Conservation (phyloP, 2,329 filamentous ascomycete species). For the Aspergillus candidus region DNA sequence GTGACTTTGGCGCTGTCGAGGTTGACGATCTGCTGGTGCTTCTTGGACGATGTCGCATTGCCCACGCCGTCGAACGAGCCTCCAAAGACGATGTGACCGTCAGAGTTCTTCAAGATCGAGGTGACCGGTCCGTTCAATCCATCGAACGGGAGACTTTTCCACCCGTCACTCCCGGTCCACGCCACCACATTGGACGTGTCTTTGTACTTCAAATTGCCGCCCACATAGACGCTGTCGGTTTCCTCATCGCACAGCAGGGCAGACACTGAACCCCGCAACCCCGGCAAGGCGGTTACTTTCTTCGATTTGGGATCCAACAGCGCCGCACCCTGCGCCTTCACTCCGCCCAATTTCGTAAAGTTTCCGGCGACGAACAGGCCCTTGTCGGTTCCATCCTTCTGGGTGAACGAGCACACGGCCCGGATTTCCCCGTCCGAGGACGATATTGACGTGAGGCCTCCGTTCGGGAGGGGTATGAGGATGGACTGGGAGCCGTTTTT, state of each 20-base stretch:
- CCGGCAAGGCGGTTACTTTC: slow-evolving; percentile 66
- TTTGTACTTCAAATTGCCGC: slow-evolving; percentile 71
- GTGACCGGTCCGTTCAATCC: slow-evolving; percentile 92
- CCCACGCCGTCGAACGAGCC: slow-evolving; percentile 83
- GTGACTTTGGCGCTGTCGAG: slow-evolving; percentile 71
- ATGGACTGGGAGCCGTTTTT: slow-evolving; percentile 77
- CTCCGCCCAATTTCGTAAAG: slow-evolving; percentile 81
- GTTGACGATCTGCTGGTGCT: slow-evolving; percentile 72
- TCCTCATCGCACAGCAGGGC: slow-evolving; percentile 75
- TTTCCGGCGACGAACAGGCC: slow-evolving; percentile 86
- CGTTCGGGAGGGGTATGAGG: slow-evolving; percentile 76
- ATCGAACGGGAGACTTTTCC: slow-evolving; percentile 77
- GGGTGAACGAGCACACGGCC: slow-evolving; percentile 76
- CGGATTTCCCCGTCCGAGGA: slow-evolving; percentile 77
- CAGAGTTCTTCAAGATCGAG: slow-evolving; percentile 72
- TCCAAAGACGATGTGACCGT: slow-evolving; percentile 85
- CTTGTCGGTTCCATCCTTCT: slow-evolving; percentile 59
- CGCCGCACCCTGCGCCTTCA: slow-evolving; percentile 71
- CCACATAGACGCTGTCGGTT: slow-evolving; percentile 78
- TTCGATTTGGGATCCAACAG: slow-evolving; percentile 70
- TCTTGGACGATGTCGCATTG: slow-evolving; percentile 60
- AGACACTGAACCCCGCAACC: slow-evolving; percentile 75
- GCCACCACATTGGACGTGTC: slow-evolving; percentile 87
- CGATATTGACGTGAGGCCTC: slow-evolving; percentile 67
- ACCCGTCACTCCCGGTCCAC: slow-evolving; percentile 64